A percentile compares a stretch with the other conserved stretches of the same genome.
phyloP scores from a whole-genome alignment of 208 protist species.

The Strigomonas galati region DNA sequence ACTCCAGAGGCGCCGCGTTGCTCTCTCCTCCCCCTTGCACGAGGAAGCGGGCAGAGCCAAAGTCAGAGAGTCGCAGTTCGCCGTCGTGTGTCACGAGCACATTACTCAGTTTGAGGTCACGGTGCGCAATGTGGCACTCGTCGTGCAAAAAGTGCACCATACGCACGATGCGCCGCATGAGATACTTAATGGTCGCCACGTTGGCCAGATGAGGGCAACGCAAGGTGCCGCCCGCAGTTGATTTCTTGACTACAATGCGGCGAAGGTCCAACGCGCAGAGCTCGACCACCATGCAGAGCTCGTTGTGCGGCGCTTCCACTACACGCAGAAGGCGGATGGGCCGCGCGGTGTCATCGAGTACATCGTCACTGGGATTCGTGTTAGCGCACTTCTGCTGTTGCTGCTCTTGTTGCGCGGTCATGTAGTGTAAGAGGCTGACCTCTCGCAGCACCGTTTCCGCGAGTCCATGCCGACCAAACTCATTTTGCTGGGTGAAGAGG shows the following conservation, averaged over 20 bases:
- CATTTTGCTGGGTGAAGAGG: conserved; percentile 65
- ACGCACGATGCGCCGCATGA: conserved; percentile 68
- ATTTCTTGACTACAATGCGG: conserved; percentile 25
- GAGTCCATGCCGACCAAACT: conserved; percentile 68
- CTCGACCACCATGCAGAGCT: conserved; percentile 83
- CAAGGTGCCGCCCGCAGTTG: background rate
- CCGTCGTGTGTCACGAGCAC: conserved; percentile 66
- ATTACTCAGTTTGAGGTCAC: conserved; percentile 90
- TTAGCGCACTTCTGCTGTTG: background rate
- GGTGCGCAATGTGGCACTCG: conserved; percentile 71
- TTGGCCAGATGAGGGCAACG: conserved; percentile 30
- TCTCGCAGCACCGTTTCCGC: conserved; percentile 73
- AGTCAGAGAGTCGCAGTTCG: conserved; percentile 80
- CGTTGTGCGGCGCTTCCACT: conserved; percentile 74
- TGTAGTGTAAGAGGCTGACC: conserved; percentile 54
- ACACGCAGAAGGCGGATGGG: conserved; percentile 48
- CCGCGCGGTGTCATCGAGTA: conserved; percentile 29
- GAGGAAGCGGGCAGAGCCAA: conserved; percentile 78
- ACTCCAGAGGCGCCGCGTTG: conserved; percentile 9
- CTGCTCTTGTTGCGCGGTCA: conserved; percentile 13
- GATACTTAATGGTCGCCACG: conserved; percentile 55
- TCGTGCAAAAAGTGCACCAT: conserved; percentile 71
- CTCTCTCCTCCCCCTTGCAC: background rate
- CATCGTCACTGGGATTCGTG: background rate
- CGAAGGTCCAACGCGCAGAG: conserved; percentile 61